Evolutionary conservation across 2,329 filamentous ascomycete species (phyloP).

Genomic region (Ascochyta fabae): DNA sequence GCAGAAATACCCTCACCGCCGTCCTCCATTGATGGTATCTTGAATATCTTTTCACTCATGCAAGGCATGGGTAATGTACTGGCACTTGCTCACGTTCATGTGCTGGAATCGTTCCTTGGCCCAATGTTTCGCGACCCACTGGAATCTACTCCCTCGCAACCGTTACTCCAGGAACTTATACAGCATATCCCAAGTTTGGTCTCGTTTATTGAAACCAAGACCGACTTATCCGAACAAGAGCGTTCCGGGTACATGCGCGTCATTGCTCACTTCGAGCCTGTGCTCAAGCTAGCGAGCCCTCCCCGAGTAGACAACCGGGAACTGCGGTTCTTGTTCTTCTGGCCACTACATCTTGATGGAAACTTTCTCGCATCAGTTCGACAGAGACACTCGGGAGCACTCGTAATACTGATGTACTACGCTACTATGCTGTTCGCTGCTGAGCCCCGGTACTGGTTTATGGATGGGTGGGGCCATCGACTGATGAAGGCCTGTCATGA

Average conservation of each 20-base stretch:
- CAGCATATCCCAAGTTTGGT: slow-evolving; percentile 29
- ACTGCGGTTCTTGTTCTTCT: slow-evolving; percentile 45
- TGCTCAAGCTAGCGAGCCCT: slow-evolving; percentile 29
- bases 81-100: slow-evolving; percentile 22
- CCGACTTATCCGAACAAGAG: slow-evolving; percentile 26
- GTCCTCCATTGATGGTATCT: slow-evolving; percentile 38
- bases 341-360: slow-evolving; percentile 46
- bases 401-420: slow-evolving; percentile 51
- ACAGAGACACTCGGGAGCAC: slow-evolving; percentile 40
- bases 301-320: slow-evolving; percentile 42
- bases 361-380: slow-evolving; percentile 43
- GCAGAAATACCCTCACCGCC: slow-evolving; percentile 12
- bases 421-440: slow-evolving; percentile 43
- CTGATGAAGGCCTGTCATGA: slow-evolving; percentile 34
- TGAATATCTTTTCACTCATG: slow-evolving; percentile 45
- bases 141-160: slow-evolving; percentile 34
- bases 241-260: slow-evolving; percentile 24
- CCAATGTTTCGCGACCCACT: slow-evolving; percentile 28
- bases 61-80: slow-evolving; percentile 45
- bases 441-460: slow-evolving; percentile 51
- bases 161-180: slow-evolving; percentile 34
- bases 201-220: slow-evolving; percentile 29
- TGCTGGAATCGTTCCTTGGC: slow-evolving; percentile 34
- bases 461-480: slow-evolving; percentile 43
- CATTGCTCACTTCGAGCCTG: slow-evolving; percentile 28